Evolutionary conservation across 2,329 filamentous ascomycete species (phyloP), one percentile per base, ranked within the genome.

Genomic region (Colletotrichum musicola): DNA sequence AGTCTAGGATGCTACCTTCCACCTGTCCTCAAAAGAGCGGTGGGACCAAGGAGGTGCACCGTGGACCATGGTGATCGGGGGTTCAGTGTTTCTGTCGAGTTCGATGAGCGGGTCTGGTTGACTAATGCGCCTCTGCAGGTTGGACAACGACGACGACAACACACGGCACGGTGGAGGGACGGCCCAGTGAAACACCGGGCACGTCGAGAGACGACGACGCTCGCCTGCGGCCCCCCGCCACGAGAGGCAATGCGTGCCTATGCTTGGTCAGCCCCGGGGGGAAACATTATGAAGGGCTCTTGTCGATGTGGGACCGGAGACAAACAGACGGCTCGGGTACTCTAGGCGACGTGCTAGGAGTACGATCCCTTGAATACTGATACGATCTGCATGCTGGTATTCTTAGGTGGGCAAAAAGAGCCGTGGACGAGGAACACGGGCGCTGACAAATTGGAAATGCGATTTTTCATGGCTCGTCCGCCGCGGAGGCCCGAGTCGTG

Each of bases 41-140:
- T 68, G 65, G 65, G 53, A 68, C 3, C 47, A n/a, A 49, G 20
- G 38, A 42, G 35, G 38, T 35, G 30, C 30, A 35, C 30, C 30
- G 30, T 35, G 30, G 30, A 10, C 30, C 30, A 35, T 47, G 66
- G 66, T 44, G 49, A 65, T 61, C 61, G 62, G 55, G 49, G 16
- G 18, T 46, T 18, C 44, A 46, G 46, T 18, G 62, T 60, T 68
- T 68, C 66, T 68, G 62, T 65, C 66, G 13, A 68, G 49, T 68
- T 65, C 66, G 66, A 68, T 50, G 62, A 7, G 65, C 65, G 65
- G 66, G 66, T 61, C 62, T 51, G 35, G 55, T 68, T 68, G 55
- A 60, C 62, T 61, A 60, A 61, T 68, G 62, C 62, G 42, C 35
- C 44, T n/a, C 20, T 47, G 38, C 25, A 25, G 50, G 55, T 46